Conservation (phyloP, 1,284 basidiomycete species). For the Pseudozyma sp. region DNA sequence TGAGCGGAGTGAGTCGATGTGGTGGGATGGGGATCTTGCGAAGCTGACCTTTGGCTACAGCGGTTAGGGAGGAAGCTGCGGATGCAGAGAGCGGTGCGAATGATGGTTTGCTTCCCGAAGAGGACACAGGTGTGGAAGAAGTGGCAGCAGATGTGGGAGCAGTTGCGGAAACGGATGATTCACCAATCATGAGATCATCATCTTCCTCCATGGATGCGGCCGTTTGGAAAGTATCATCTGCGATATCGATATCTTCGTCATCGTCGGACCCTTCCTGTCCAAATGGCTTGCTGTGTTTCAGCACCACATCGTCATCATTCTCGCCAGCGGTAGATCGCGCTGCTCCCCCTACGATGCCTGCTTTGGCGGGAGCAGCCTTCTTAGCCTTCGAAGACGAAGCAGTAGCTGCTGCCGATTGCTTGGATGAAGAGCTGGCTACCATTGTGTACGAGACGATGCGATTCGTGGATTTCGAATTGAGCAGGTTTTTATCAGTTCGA, state of each 20-base stretch:
- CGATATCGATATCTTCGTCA: conserved; percentile 40
- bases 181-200: conserved; percentile 50
- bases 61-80: conserved; percentile 19
- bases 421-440: no score
- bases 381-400: not conserved
- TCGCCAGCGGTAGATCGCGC: not conserved
- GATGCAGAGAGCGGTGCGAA: conserved; percentile 34
- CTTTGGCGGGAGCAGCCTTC: not conserved
- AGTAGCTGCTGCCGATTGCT: no score
- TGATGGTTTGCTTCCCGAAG: conserved; percentile 12
- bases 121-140: not conserved
- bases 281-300: conserved; percentile 51
- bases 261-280: conserved; percentile 44
- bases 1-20: conserved; percentile 95
- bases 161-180: conserved; percentile 9
- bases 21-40: conserved; percentile 84
- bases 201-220: conserved; percentile 31
- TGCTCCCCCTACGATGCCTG: not conserved
- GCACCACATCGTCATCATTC: conserved; percentile 6
- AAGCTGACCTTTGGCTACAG: conserved; percentile 55
- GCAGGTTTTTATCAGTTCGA: no score
- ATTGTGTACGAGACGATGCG: not conserved
- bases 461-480: no score
- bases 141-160: not conserved
- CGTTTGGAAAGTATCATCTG: conserved; percentile 30